A percentile compares a stretch with the other conserved stretches of the same genome.
Conservation (phyloP, 176 grass and related monocot species). For the Stipa capillata region DNA sequence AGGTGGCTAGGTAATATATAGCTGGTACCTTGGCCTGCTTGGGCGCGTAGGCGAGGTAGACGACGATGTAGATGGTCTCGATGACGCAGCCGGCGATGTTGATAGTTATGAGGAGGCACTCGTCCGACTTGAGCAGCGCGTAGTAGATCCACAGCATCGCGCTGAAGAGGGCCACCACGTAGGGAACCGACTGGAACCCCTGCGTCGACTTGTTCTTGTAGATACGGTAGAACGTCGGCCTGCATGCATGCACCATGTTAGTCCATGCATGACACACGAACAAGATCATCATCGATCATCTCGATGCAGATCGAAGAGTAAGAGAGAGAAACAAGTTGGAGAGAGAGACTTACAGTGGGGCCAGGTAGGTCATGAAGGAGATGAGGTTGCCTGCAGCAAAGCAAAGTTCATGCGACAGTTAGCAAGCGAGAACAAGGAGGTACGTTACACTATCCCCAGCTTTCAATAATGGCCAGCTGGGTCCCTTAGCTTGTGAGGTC, state of each 20-base stretch:
- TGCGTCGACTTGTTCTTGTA: slow-evolving; percentile 70
- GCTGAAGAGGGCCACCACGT: slow-evolving; percentile 86
- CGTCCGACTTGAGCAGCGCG: slow-evolving; percentile 50
- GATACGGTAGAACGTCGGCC: slow-evolving; percentile 73
- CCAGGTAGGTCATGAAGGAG: slow-evolving; percentile 77
- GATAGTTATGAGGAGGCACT: slow-evolving; percentile 67
- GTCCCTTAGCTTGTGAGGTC: not conserved
- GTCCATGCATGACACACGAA: not conserved
- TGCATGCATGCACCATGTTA: not conserved
- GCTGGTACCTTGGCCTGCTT: slow-evolving; percentile 43
- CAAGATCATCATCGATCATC: too few relatives aligned
- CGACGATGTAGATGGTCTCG: slow-evolving; percentile 68
- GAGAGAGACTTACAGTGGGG: slow-evolving; percentile 59
- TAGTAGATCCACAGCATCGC: slow-evolving; percentile 94
- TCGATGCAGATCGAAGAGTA: too few relatives aligned
- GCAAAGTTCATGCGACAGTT: not conserved
- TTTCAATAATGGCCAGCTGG: not conserved
- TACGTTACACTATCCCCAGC: not conserved
- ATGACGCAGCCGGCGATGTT: slow-evolving; percentile 69
- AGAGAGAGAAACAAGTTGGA: not conserved
- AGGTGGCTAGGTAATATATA: too few relatives aligned
- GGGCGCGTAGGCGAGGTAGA: slow-evolving; percentile 58
- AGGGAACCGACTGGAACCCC: slow-evolving; percentile 82
- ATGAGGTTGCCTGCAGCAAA: slow-evolving; percentile 61
- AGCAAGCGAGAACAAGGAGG: not conserved